Evolutionary conservation across 2,329 filamentous ascomycete species (phyloP), one percentile per base, ranked within the genome.

Genomic region (Sarocladiaceae sp.): DNA sequence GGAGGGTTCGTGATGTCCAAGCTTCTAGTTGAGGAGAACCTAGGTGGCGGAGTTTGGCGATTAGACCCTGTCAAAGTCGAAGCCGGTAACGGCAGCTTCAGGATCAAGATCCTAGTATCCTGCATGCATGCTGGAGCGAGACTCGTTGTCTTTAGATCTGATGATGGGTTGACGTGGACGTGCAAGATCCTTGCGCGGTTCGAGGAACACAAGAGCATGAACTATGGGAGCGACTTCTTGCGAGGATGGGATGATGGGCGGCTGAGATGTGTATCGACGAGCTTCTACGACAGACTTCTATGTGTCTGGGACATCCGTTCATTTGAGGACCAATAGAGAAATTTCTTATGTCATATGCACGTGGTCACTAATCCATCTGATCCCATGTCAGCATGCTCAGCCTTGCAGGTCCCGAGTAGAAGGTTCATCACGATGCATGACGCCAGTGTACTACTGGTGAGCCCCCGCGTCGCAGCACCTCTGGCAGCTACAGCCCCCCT

Each of bases 121-220:
- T 96, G 93, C 58, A 97, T 97, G 91, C 85, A 96, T 67, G 88
- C 85, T 2, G 93, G 93, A 1, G 74, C 80, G 9, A 77, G 83
- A 44, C 65, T 97, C n/a, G 55, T 84, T 6, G 65, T 71, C 31
- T 55, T 79, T 15, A 48, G 53, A 9, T 58, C 65, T 20, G 54
- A 63, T 1, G 62, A 49, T 48, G 65, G 45, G n/a, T 23, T 33
- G 11, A 50, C 51, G 15, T 88, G 83, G 76, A 57, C 56, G 1
- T 82, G 93, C 46, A 67, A 74, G 33, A 70, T 91, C 1, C 52
- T 90, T 37, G 82, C 76, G 0, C 76, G 73, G 43, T 95, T 95
- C 56, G 84, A 88, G 53, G 85, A 91, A 58, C 89, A 96, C 59
- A 72, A 85, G 65, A 95, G 88, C 60, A 95, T 96, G 88, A 95